Base-by-base conservation (phyloP, 2,329 filamentous ascomycete genomes). In the Colletotrichum noveboracense region DNA sequence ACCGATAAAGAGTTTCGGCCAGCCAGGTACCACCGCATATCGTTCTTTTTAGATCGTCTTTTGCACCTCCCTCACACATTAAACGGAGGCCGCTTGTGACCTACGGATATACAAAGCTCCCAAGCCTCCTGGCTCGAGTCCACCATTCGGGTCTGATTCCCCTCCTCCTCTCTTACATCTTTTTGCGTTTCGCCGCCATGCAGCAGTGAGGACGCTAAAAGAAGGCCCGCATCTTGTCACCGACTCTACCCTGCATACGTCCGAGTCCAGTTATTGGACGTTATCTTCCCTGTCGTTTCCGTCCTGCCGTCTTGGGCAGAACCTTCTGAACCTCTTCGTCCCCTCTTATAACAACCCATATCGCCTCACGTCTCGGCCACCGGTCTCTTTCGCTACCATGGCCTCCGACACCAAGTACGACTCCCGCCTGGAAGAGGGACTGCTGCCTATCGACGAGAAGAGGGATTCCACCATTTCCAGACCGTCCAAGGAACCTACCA, bases 331-430 rank as follows among this genome's bases (percentile, higher is more conserved):
- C 16, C 79, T 80, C 61, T 73, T 81, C 52, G 79, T 79, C 43
- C 30, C 77, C 82, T 58, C 26, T 38, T 76, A 76, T 77, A 91
- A 74, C 83, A 77, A 66, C 76, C 70, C 64, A 74, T 56, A 70
- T 92, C 56, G 32, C 56, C 70, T 52, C 26, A 61, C 48, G 24
- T 69, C 28, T 32, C 34, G 56, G 64, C 69, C 30, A 60, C 12
- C 28, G 24, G 24, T 30, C 48, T 30, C 62, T 38, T 56, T 70
- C 68, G 68, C 43, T 24, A 78, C 71, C 62, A 78, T 78, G 76
- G 71, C 71, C 62, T 70, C 55, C 69, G 71, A 78, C 43, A 76
- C 55, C 56, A 77, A 75, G 65, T 71, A 75, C 48, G 75, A 78
- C 67, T 68, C 64, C 26, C 68, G 71, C 68, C 77, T 78, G 32